phyloP scores from a whole-genome alignment of 1,284 basidiomycete species.

The Moniliella sp. region DNA sequence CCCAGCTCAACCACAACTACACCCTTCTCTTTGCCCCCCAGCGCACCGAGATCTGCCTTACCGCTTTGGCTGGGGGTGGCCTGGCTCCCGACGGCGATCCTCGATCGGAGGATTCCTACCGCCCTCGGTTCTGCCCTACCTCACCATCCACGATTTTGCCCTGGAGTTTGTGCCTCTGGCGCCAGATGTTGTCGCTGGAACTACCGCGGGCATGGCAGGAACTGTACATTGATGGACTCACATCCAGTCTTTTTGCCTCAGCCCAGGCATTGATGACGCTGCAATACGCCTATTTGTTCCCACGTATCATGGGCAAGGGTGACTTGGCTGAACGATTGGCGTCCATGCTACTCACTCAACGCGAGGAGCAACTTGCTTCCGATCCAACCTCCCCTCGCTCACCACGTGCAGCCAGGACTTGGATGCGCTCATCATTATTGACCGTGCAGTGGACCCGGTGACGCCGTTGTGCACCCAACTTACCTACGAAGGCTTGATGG shows the following conservation, averaged over 20 bases:
- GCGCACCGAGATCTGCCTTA: constrained; percentile 50
- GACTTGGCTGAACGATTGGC: constrained; percentile 66
- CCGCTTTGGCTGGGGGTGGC: constrained; percentile 5
- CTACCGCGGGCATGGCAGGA: too few species aligned
- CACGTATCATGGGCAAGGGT: constrained; percentile 78
- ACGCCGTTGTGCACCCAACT: constrained; percentile 85
- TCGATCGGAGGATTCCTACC: constrained; percentile 2
- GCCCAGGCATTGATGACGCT: constrained; percentile 64
- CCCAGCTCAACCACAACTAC: constrained; percentile 57
- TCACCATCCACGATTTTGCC: constrained; percentile 45
- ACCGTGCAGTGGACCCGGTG: constrained; percentile 80
- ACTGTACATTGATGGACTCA: constrained; percentile 60
- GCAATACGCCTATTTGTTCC: constrained; percentile 64
- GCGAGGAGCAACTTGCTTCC: constrained; percentile 34
- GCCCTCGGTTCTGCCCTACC: constrained; percentile 7
- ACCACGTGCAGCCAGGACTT: too few species aligned
- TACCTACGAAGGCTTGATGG: constrained; percentile 89
- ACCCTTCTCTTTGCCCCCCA: constrained; percentile 75
- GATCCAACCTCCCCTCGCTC: constrained; percentile 21
- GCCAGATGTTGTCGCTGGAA: too few species aligned
- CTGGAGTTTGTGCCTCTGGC: constrained; percentile 78
- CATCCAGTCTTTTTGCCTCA: constrained; percentile 68
- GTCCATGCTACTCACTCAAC: constrained; percentile 48
- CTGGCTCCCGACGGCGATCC: constrained; percentile 23
- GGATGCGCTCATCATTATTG: constrained; percentile 70